These are phyloP conservation scores for Eucalyptus camaldulensis DNA, from an alignment of 345 rosid species.

Conservation along the genomic window DNA sequence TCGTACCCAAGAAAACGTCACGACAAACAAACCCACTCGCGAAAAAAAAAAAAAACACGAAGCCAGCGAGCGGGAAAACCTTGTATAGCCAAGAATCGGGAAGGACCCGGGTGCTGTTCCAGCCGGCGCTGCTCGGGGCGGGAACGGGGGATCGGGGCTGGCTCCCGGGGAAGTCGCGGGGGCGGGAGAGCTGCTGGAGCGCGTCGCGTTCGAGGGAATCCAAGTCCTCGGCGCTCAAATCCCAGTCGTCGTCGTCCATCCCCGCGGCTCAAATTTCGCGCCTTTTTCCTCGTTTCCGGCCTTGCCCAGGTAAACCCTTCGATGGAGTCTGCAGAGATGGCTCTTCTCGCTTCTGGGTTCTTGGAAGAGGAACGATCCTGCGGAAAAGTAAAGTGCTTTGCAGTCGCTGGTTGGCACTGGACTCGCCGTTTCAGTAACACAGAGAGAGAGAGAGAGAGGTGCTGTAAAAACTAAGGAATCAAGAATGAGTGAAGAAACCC, in stretches of 20 bases:
- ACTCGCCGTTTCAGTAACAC: neutral
- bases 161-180: conserved; percentile 4
- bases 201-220: conserved; percentile 77
- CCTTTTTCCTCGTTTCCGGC: neutral
- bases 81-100: neutral
- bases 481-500: neutral
- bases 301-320: neutral
- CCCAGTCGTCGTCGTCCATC: conserved; percentile 65
- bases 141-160: conserved; percentile 1
- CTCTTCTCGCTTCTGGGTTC: neutral
- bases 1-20: neutral
- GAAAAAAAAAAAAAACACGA: neutral
- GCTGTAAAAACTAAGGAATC: neutral
- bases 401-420: neutral
- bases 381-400: neutral
- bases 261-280: neutral
- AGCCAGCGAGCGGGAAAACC: neutral
- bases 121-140: neutral
- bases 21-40: neutral
- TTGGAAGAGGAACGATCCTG: neutral
- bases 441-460: neutral
- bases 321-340: neutral
- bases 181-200: conserved; percentile 38
- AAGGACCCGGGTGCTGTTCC: neutral
- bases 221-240: conserved; percentile 58